phyloP scores from a whole-genome alignment of 805 yeast genomes.

The Millerozyma miso region DNA sequence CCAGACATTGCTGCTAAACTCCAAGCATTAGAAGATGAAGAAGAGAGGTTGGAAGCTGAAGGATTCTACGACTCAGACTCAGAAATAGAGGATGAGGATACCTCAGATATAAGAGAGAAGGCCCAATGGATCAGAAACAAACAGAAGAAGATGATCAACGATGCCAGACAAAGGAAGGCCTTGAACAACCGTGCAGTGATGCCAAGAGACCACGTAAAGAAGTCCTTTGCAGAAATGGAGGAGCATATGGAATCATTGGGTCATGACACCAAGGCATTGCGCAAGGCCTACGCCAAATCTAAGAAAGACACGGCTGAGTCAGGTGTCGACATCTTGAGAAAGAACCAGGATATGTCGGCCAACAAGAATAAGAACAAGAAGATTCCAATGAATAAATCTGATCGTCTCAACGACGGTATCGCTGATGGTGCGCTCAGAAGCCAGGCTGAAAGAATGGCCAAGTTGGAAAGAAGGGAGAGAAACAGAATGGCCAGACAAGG shows the following conservation, averaged over 20 bases:
- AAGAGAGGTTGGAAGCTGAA: conserved; percentile 85
- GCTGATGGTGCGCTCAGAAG: conserved; percentile 74
- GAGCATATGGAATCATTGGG: conserved; percentile 86
- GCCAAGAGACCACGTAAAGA: conserved; percentile 85
- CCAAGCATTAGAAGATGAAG: conserved; percentile 95
- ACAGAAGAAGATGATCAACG: conserved; percentile 89
- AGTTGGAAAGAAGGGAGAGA: conserved; percentile 89
- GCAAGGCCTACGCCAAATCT: conserved; percentile 40
- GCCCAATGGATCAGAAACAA: conserved; percentile 95
- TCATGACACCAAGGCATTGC: conserved; percentile 70
- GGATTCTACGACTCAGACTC: conserved; percentile 92
- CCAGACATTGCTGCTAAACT: conserved; percentile 91
- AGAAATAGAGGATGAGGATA: conserved; percentile 52
- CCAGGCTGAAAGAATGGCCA: conserved; percentile 82
- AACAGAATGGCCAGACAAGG: conserved; percentile 89
- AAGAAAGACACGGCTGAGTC: conserved; percentile 37
- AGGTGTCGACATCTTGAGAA: conserved; percentile 80
- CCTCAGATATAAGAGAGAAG: conserved; percentile 70
- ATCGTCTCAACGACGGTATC: conserved; percentile 84
- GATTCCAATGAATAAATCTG: conserved; percentile 58
- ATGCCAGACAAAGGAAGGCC: conserved; percentile 81
- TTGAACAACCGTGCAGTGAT: conserved; percentile 80
- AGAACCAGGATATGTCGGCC: conserved; percentile 41
- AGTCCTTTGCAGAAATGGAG: conserved; percentile 76
- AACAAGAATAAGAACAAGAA: conserved; percentile 42